These are phyloP conservation scores for Canavalia ensiformis DNA, from an alignment of 306 rosid genomes.

Conservation along the genomic window DNA sequence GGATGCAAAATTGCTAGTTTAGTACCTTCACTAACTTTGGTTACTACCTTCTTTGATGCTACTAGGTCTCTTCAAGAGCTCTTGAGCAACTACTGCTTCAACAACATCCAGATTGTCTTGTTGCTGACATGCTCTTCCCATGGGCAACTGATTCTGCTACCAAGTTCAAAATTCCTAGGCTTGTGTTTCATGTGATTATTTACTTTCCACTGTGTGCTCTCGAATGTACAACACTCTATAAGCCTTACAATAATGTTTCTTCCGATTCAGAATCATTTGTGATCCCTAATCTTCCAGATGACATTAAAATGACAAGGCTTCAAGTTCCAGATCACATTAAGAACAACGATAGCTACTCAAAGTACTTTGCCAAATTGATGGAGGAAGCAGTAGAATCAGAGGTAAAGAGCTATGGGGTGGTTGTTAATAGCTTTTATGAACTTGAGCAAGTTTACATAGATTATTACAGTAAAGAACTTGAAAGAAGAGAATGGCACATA, in stretches of 20 bases:
- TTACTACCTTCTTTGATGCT: not conserved
- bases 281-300: slow-evolving; percentile 53
- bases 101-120: slow-evolving; percentile 39
- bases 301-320: slow-evolving; percentile 49
- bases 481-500: slow-evolving; percentile 58
- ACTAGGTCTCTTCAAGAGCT: slow-evolving; percentile 31
- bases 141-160: slow-evolving; percentile 51
- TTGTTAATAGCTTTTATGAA: slow-evolving; percentile 50
- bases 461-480: not conserved
- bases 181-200: slow-evolving; percentile 48
- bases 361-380: not conserved
- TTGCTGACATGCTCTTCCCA: slow-evolving; percentile 47
- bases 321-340: not conserved
- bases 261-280: slow-evolving; percentile 53
- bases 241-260: slow-evolving; percentile 48
- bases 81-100: slow-evolving; percentile 37
- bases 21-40: not conserved
- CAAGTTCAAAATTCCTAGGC: slow-evolving; percentile 49
- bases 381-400: not conserved
- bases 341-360: too few species aligned
- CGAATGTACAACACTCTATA: not conserved
- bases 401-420: slow-evolving; percentile 50
- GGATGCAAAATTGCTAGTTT: slow-evolving; percentile 39
- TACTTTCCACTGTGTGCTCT: slow-evolving; percentile 47
- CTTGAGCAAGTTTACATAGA: slow-evolving; percentile 37